A percentile compares a stretch with the other conserved stretches of the same genome.
Conservation (phyloP, 148 eudicot species). For the Chenopodium quinoa region DNA sequence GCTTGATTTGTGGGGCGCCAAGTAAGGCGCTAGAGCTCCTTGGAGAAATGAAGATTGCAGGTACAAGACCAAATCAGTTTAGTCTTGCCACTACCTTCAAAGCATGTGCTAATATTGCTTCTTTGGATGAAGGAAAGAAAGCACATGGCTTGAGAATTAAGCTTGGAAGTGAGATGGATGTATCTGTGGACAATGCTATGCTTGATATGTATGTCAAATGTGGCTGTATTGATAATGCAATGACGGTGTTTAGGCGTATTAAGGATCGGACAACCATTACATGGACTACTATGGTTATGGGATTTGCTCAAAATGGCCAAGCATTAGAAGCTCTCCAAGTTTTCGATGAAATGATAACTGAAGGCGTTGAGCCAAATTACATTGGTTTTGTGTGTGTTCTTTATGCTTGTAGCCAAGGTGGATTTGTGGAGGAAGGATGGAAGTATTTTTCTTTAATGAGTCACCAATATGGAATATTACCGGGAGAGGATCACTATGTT, state of each 20-base stretch:
- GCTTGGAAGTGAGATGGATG: constrained; percentile 45
- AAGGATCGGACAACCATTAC: constrained; percentile 46
- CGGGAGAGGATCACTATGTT: constrained; percentile 66
- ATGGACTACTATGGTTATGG: constrained; percentile 74
- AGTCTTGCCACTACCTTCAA: constrained; percentile 54
- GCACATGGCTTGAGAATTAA: constrained; percentile 53
- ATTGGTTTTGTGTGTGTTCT: constrained; percentile 57
- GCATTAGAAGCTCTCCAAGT: constrained; percentile 38
- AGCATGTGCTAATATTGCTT: constrained; percentile 57
- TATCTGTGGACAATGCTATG: constrained; percentile 62
- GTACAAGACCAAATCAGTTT: constrained; percentile 50
- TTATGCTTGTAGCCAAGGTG: constrained; percentile 68
- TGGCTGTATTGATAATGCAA: constrained; percentile 48
- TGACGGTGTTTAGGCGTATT: constrained; percentile 45
- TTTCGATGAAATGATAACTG: constrained; percentile 42
- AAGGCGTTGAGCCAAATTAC: constrained; percentile 47
- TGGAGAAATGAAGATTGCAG: constrained; percentile 47
- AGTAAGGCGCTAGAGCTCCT: constrained; percentile 49
- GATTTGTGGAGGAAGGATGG: constrained; percentile 50
- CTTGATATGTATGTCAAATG: constrained; percentile 78
- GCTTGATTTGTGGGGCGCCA: constrained; percentile 49
- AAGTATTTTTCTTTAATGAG: constrained; percentile 48
- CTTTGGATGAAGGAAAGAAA: constrained; percentile 56
- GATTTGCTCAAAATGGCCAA: constrained; percentile 59
- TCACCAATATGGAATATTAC: constrained; percentile 38